A percentile compares a stretch with the other conserved stretches of the same genome.
Evolutionary conservation across 2,329 filamentous ascomycete species (phyloP).

Genomic region (Colletotrichum sp.): DNA sequence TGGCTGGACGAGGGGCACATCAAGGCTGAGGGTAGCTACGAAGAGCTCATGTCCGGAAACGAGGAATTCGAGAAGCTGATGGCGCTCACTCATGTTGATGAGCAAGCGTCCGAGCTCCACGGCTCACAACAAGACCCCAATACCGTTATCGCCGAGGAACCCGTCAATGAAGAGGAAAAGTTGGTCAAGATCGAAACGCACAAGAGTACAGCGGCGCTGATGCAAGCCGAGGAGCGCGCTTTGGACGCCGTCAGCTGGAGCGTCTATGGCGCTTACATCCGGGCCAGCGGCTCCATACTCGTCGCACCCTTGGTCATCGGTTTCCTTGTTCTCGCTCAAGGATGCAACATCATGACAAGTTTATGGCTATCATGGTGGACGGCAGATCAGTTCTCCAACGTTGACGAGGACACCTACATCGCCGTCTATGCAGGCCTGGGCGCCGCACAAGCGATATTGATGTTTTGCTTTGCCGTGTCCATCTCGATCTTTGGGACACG

Average conservation of each 20-base stretch:
- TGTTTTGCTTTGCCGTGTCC: constrained; percentile 80
- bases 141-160: constrained; percentile 12
- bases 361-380: constrained; percentile 96
- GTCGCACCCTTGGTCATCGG: constrained; percentile 68
- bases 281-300: constrained; percentile 73
- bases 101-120: neutral
- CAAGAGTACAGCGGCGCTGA: constrained; percentile 65
- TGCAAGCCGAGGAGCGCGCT: constrained; percentile 75
- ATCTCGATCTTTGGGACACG: constrained; percentile 81
- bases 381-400: constrained; percentile 63
- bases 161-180: constrained; percentile 33
- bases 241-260: constrained; percentile 78
- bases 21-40: constrained; percentile 84
- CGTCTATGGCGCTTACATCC: constrained; percentile 79
- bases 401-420: constrained; percentile 34
- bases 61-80: constrained; percentile 80
- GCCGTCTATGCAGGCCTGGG: constrained; percentile 75
- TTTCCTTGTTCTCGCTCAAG: constrained; percentile 65
- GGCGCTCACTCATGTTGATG: constrained; percentile 58
- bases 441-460: constrained; percentile 69
- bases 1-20: constrained; percentile 89
- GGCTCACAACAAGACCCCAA: neutral
- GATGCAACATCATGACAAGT: constrained; percentile 70
- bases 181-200: constrained; percentile 55
- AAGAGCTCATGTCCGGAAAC: constrained; percentile 81